Base-by-base conservation (phyloP, 2,329 filamentous ascomycete genomes). In the Basipetospora chlamydospora region DNA sequence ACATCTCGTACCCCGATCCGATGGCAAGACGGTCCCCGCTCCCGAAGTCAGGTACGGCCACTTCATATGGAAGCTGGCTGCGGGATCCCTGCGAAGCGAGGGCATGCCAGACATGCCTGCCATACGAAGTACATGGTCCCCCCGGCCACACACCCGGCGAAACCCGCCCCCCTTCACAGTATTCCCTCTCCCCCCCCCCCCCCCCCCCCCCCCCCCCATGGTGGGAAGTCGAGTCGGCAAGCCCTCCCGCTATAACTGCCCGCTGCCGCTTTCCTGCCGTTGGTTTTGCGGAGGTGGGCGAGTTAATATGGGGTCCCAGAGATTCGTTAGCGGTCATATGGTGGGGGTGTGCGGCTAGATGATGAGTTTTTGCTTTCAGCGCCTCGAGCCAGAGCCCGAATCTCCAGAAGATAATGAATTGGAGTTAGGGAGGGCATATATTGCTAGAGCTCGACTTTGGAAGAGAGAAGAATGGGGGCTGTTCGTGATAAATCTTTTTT, bases 141-240 rank as follows among this genome's bases (percentile, higher is more conserved):
- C n/a, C n/a, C n/a, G n/a, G n/a, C n/a, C n/a, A n/a, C n/a, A n/a
- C n/a, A n/a, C n/a, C n/a, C n/a, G n/a, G n/a, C n/a, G n/a, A n/a
- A n/a, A n/a, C n/a, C n/a, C n/a, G n/a, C n/a, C n/a, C n/a, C n/a
- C n/a, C n/a, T n/a, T n/a, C n/a, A n/a, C n/a, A n/a, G n/a, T n/a
- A n/a, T n/a, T n/a, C n/a, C n/a, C n/a, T n/a, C n/a, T n/a, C n/a
- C n/a, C n/a, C n/a, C n/a, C n/a, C n/a, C n/a, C n/a, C n/a, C n/a
- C n/a, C n/a, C n/a, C n/a, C n/a, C n/a, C n/a, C n/a, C n/a, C n/a
- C n/a, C n/a, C n/a, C n/a, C n/a, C n/a, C n/a, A n/a, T n/a, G n/a
- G n/a, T n/a, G n/a, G n/a, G n/a, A n/a, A n/a, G n/a, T n/a, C 18
- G 25, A n/a, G 12, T 37, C 35, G 35, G 35, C 35, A 37, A 28